Base-by-base conservation (phyloP, 1,139 yeast genomes). In the Groenewaldozyma auringiensis region DNA sequence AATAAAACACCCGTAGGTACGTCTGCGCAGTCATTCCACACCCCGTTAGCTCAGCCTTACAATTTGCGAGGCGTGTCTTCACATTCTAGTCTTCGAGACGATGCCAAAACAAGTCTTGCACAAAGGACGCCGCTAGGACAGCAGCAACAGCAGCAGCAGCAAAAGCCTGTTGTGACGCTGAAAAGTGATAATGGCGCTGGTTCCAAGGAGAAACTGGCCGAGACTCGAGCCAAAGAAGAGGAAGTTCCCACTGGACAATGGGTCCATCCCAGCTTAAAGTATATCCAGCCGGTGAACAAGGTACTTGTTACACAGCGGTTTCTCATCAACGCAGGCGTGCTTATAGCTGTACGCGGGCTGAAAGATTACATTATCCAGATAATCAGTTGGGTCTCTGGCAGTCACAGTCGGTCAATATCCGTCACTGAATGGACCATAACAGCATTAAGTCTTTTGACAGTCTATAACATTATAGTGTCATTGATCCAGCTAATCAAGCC, bases 391-490 rank as follows among this genome's bases (percentile, higher is more conserved):
- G 27, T 20, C n/a, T 4, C 29, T 14, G 33, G 17, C 17, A 32
- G n/a, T 38, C 31, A 40, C 18, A 18, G 16, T 11, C 17, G 32
- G 16, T 9, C 31, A 2, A 18, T 14, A 17, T 6, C n/a, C 4
- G 11, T 25, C 9, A 4, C 37, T 18, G 13, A 16, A 13, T 40
- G 43, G 37, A 16, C 29, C 21, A 21, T 35, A 16, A 37, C 44
- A 45, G 50, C 44, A 4, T 35, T 68, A 13, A 68, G 66, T 45
- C 33, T 62, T 9, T 49, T 72, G 4, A 61, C 70, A 41, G 40
- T 62, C 1, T 67, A 61, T 53, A 74, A 74, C 51, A 61, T 72
- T 2, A 43, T 56, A 1, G 49, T 56, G 21, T 70, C 75, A 1
- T 39, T 64, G 3, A 62, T 64, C 51, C 61, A 61, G 37, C 57